Evolutionary conservation across 306 rosid species (phyloP).

Genomic region (Biancaea sappan): DNA sequence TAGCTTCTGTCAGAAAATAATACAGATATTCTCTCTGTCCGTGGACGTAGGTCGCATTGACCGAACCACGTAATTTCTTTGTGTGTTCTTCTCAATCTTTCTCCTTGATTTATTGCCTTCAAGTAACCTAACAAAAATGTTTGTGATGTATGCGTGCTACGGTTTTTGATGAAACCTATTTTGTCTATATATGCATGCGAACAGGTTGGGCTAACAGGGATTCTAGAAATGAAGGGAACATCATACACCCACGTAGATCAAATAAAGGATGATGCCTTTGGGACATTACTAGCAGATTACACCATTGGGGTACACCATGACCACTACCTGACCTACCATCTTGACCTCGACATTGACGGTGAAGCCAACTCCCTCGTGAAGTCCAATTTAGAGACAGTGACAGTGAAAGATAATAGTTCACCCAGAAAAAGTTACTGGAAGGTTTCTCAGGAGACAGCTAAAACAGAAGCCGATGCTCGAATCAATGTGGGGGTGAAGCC

Average conservation of each 20-base stretch:
- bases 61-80: too few species aligned
- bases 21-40: too few species aligned
- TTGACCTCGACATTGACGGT: constrained; percentile 7
- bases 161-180: too few species aligned
- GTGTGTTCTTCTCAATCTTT: too few species aligned
- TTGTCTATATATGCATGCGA: not conserved
- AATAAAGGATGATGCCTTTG: not conserved
- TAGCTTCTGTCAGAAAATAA: too few species aligned
- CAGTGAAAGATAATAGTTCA: not conserved
- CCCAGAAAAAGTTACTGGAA: not conserved
- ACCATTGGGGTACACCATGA: not conserved
- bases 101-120: too few species aligned
- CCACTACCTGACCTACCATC: not conserved
- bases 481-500: not conserved
- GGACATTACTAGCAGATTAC: not conserved
- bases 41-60: too few species aligned
- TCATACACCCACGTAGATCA: not conserved
- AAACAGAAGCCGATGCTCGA: constrained; percentile 8
- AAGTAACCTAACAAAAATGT: too few species aligned
- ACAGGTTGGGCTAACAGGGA: not conserved
- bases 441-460: not conserved
- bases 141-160: too few species aligned
- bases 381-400: not conserved
- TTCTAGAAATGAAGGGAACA: not conserved
- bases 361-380: constrained; percentile 8